Base-by-base conservation (phyloP, 2,329 filamentous ascomycete species). In the Didymella pomorum region DNA sequence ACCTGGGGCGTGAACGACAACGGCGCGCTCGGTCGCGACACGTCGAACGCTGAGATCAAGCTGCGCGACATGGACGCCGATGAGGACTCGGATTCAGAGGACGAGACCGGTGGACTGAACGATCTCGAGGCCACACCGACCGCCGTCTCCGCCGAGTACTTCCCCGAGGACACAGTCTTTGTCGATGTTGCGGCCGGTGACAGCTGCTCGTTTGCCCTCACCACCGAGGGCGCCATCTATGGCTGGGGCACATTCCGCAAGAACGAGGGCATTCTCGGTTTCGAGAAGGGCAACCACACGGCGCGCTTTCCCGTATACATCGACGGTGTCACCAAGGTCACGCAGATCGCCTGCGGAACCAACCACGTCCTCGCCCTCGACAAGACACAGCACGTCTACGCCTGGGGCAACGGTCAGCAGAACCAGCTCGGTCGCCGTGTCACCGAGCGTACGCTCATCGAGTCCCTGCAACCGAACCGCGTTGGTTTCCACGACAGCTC, bases 1-100 rank as follows among this genome's bases (percentile, higher is more conserved):
- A 93, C 90, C 26, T 96, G 92, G 92, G 92, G 92, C 52, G 91
- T 95, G 67, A 95, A 95, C 73, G 92, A 96, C 71, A 88, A 93
- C 71, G 89, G 90, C 62, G 90, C 92, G 9, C 83, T 96, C 35
- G 92, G 92, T 41, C 84, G 92, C 71, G 85, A 91, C 71, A 93
- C 90, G 3, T 79, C 79, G 12, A 89, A 87, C 83, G 72, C 62
- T 4, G 85, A 89, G 2, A 89, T 89, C 47, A 87, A 86, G 52
- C 77, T 83, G 68, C 81, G 80, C 63, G 82, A 85, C 57, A 79
- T 84, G 48, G 80, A 81, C 39, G 80, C 78, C 12, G 76, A 86
- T 20, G 66, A 65, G 3, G 74, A 75, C 53, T 75, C 74, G 0
- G 74, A 77, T 54, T 76, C 74, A 0, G 84, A 83, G 9, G 83